Conservation (phyloP, 2,329 filamentous ascomycete species). For the Colletotrichum eleusines region DNA sequence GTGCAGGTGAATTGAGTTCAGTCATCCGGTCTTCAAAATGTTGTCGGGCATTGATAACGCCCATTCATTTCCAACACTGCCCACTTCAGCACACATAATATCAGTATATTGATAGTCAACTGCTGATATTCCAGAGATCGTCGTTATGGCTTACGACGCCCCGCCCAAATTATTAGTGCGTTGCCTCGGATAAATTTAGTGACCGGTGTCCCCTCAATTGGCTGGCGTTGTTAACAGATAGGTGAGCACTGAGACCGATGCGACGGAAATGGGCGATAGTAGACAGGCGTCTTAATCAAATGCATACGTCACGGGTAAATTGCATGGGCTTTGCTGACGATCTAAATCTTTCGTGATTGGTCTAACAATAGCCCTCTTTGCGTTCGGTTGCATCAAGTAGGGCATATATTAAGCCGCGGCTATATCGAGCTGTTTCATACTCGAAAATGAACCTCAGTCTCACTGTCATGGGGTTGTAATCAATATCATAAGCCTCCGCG, state of each 20-base stretch:
- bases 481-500: not conserved
- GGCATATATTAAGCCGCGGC: not conserved
- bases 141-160: not conserved
- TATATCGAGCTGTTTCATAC: constrained; percentile 16
- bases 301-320: not conserved
- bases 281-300: not conserved
- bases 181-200: constrained; percentile 29
- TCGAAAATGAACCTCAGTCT: not conserved
- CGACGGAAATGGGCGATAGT: constrained; percentile 6
- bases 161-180: not conserved
- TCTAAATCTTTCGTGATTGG: not conserved
- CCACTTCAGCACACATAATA: constrained; percentile 10
- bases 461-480: not conserved
- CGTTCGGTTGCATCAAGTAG: not conserved
- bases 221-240: not conserved
- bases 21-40: too few relatives aligned
- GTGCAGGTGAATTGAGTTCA: too few relatives aligned
- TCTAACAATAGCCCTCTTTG: not conserved
- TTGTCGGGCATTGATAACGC: not conserved
- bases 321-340: not conserved
- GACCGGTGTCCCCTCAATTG: not conserved
- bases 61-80: not conserved
- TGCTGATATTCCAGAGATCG: not conserved
- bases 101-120: constrained; percentile 2
- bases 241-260: not conserved